phyloP scores from a whole-genome alignment of 768 basidiomycete genomes.

The Saitozyma podzolica region DNA sequence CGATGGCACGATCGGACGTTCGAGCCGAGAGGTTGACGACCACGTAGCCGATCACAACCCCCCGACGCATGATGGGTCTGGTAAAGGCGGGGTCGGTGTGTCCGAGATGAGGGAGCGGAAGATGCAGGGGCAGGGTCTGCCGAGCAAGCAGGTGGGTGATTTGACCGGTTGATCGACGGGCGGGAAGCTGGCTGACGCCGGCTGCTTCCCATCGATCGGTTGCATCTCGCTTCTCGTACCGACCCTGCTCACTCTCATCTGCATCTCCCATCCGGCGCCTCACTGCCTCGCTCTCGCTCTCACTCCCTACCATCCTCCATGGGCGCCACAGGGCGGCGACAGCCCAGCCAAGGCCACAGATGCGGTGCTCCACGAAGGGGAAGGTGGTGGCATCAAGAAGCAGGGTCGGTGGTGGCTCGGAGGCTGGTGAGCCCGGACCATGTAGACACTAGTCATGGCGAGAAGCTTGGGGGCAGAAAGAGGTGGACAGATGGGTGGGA shows the following conservation, averaged over 20 bases:
- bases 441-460: too few relatives aligned
- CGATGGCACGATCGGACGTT: neutral
- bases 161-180: too few relatives aligned
- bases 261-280: neutral
- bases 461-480: too few relatives aligned
- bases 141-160: conserved; percentile 43
- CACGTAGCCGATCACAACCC: conserved; percentile 41
- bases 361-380: conserved; percentile 16
- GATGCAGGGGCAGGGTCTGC: conserved; percentile 44
- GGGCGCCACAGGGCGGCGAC: conserved; percentile 15
- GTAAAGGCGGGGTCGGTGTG: conserved; percentile 46
- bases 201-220: too few relatives aligned
- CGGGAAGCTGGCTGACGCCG: too few relatives aligned
- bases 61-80: conserved; percentile 43
- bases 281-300: neutral
- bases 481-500: too few relatives aligned
- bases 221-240: too few relatives aligned
- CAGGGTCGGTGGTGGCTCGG: conserved; percentile 30
- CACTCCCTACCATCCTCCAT: neutral
- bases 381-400: conserved; percentile 22
- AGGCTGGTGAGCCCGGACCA: conserved; percentile 15
- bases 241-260: neutral
- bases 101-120: conserved; percentile 53
- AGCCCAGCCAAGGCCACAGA: conserved; percentile 15
- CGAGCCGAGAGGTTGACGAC: conserved; percentile 16